Conservation (phyloP, 768 basidiomycete genomes). For the Paxillus ammoniavirescens region DNA sequence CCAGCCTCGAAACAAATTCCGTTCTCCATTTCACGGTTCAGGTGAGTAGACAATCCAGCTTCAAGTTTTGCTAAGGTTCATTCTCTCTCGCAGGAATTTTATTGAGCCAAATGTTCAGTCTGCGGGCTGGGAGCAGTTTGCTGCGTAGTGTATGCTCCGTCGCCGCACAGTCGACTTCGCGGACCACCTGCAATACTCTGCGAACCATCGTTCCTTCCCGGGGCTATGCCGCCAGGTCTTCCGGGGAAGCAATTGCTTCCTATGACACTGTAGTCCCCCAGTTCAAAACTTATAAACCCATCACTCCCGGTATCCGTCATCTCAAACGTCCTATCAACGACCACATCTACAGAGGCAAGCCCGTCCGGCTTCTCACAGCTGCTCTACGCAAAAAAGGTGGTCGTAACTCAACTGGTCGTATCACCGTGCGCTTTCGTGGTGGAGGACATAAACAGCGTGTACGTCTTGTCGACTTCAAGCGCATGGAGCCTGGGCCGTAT, state of each 20-base stretch:
- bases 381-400: constrained; percentile 85
- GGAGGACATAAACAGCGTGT: constrained; percentile 90
- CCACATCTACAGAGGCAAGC: constrained; percentile 85
- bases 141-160: constrained; percentile 15
- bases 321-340: constrained; percentile 77
- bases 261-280: constrained; percentile 45
- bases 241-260: constrained; percentile 31
- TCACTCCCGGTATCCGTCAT: constrained; percentile 85
- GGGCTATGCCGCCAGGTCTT: constrained; percentile 35
- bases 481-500: constrained; percentile 75
- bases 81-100: neutral
- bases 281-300: constrained; percentile 89
- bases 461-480: constrained; percentile 81
- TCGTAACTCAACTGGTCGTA: constrained; percentile 75
- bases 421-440: constrained; percentile 86
- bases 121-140: constrained; percentile 18
- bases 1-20: neutral
- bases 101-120: constrained; percentile 10
- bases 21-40: neutral
- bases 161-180: constrained; percentile 2
- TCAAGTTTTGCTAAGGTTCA: neutral
- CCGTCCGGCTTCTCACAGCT: constrained; percentile 77
- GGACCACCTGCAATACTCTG: constrained; percentile 2
- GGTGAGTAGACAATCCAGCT: neutral
- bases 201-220: constrained; percentile 17